Evolutionary conservation across 129 eudicot genomes (phyloP).

Genomic region (Heracleum sosnowskyi): DNA sequence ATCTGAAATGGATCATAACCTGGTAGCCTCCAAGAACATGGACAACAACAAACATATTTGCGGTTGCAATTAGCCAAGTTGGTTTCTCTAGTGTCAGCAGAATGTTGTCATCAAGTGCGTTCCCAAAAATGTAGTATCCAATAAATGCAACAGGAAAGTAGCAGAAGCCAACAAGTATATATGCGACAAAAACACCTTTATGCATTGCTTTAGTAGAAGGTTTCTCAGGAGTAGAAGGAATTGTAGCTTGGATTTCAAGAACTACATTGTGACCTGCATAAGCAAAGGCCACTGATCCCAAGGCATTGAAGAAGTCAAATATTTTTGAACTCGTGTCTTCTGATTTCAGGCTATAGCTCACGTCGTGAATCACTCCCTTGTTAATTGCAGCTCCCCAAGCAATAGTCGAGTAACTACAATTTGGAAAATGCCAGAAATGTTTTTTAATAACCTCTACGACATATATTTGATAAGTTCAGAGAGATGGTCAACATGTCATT

Average conservation of each 20-base stretch:
- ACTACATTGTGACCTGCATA: slow-evolving; percentile 76
- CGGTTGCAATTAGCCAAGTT: slow-evolving; percentile 54
- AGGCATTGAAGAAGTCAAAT: slow-evolving; percentile 40
- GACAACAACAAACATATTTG: slow-evolving; percentile 56
- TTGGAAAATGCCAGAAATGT: not conserved
- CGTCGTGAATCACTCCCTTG: slow-evolving; percentile 29
- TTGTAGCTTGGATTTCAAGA: slow-evolving; percentile 81
- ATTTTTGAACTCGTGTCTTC: slow-evolving; percentile 20
- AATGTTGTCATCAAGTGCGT: slow-evolving; percentile 53
- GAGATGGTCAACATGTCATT: not conserved
- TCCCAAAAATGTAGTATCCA: slow-evolving; percentile 53
- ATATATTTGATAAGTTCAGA: not conserved
- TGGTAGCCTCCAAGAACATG: slow-evolving; percentile 82
- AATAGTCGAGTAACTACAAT: slow-evolving; percentile 47
- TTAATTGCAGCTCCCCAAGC: slow-evolving; percentile 47
- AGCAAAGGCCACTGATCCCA: slow-evolving; percentile 65
- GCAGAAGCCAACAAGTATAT: slow-evolving; percentile 50
- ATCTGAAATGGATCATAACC: slow-evolving; percentile 21
- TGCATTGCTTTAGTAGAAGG: slow-evolving; percentile 64
- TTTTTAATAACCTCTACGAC: not conserved
- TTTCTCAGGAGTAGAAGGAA: slow-evolving; percentile 67
- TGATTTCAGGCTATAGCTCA: slow-evolving; percentile 36
- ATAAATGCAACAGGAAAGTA: slow-evolving; percentile 60
- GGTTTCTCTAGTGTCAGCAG: slow-evolving; percentile 49
- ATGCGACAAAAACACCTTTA: slow-evolving; percentile 66